These are phyloP conservation scores for Berberis vulgaris DNA, from an alignment of 164 flowering plant genomes.

Conservation along the genomic window DNA sequence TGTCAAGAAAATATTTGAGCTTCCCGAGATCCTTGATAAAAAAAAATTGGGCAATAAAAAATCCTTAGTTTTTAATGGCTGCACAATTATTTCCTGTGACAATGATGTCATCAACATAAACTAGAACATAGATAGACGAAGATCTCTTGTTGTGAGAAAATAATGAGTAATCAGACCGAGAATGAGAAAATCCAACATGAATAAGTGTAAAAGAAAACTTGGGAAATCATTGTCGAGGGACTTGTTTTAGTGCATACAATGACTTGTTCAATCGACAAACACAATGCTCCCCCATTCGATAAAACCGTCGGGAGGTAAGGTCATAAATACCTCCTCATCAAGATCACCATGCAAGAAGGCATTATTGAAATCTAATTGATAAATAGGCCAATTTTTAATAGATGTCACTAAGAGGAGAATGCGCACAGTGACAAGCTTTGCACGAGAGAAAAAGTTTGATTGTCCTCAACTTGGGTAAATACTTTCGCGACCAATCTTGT, in stretches of 20 bases:
- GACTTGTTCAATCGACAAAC: constrained; percentile 1
- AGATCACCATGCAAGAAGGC: neutral
- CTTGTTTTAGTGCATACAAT: constrained; percentile 1
- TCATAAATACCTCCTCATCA: constrained; percentile 1
- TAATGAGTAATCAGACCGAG: neutral
- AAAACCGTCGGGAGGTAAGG: neutral
- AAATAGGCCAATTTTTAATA: neutral
- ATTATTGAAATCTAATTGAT: neutral
- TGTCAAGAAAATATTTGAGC: neutral
- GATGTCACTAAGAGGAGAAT: neutral
- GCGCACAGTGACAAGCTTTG: neutral
- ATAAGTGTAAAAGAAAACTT: neutral
- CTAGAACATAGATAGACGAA: neutral
- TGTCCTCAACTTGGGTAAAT: neutral
- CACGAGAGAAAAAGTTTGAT: neutral
- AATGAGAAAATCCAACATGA: neutral
- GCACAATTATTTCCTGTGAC: neutral
- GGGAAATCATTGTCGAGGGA: neutral
- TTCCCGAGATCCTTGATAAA: neutral
- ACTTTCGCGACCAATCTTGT: neutral
- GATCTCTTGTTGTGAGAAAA: neutral
- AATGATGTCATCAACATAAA: neutral
- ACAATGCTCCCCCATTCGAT: neutral
- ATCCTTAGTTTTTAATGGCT: neutral
- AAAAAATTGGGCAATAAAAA: neutral